Percentiles rank a stretch among this genome's conserved stretches.
These are phyloP conservation scores for Anthracocystis setariae DNA, from an alignment of 1,284 basidiomycete species.

Conservation along the genomic window DNA sequence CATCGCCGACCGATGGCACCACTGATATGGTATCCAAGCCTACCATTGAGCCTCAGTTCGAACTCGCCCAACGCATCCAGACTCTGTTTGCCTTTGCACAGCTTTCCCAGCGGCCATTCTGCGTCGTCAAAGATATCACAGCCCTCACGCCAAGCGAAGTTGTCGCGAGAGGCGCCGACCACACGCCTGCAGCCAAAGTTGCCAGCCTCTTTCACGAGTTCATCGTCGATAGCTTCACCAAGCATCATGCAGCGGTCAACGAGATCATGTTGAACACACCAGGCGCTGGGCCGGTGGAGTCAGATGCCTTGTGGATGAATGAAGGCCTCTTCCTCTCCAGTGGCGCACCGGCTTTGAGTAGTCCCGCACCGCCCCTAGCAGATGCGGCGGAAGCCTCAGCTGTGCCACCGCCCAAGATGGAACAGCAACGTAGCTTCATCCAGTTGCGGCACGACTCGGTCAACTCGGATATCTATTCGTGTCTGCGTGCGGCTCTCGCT, in stretches of 20 bases:
- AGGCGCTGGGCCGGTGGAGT: slow-evolving; percentile 4
- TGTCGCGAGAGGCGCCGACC: slow-evolving; percentile 25
- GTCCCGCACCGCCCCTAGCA: slow-evolving; percentile 11
- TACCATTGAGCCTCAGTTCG: slow-evolving; percentile 18
- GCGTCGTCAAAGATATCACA: slow-evolving; percentile 41
- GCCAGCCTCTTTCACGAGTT: slow-evolving; percentile 37
- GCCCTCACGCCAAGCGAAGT: slow-evolving; percentile 31
- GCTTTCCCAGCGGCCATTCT: slow-evolving; percentile 23
- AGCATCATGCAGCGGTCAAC: slow-evolving; percentile 20
- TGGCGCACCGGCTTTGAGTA: slow-evolving; percentile 27
- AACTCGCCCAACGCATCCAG: slow-evolving; percentile 37
- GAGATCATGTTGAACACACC: slow-evolving; percentile 17
- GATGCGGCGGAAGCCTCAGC: not conserved
- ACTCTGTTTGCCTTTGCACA: slow-evolving; percentile 46
- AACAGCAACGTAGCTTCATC: slow-evolving; percentile 24
- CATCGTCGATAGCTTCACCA: slow-evolving; percentile 23
- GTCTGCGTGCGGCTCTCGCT: slow-evolving; percentile 36
- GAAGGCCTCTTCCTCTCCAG: slow-evolving; percentile 24
- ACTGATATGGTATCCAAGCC: slow-evolving; percentile 1
- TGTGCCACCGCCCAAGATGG: slow-evolving; percentile 7
- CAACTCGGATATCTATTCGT: slow-evolving; percentile 41
- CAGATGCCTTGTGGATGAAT: slow-evolving; percentile 34
- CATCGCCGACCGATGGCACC: slow-evolving; percentile 14
- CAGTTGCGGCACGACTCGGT: slow-evolving; percentile 42
- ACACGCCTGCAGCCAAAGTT: slow-evolving; percentile 19